These are phyloP conservation scores for Scedosporium apiospermum DNA, from an alignment of 2,329 filamentous ascomycete genomes.

Conservation along the genomic window DNA sequence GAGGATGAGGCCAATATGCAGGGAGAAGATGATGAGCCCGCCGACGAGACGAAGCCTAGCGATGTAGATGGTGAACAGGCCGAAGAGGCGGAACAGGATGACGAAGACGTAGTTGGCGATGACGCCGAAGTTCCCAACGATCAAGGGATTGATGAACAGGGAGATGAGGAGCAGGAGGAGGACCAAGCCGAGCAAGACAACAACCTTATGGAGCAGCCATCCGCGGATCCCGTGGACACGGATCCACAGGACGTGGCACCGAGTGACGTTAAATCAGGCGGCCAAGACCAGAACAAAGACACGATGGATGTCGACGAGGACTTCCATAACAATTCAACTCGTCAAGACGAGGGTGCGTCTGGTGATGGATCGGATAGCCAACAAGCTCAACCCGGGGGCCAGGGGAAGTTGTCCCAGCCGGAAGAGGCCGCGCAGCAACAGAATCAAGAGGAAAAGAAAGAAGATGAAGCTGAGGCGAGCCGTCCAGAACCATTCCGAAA, in stretches of 20 bases:
- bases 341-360: slow-evolving; percentile 57
- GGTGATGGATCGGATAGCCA: slow-evolving; percentile 56
- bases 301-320: slow-evolving; percentile 51
- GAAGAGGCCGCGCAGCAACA: slow-evolving; percentile 34
- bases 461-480: slow-evolving; percentile 30
- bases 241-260: slow-evolving; percentile 54
- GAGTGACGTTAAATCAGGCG: slow-evolving; percentile 53
- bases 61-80: slow-evolving; percentile 19
- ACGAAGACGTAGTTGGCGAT: slow-evolving; percentile 7
- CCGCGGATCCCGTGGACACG: slow-evolving; percentile 32
- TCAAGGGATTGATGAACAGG: slow-evolving; percentile 23
- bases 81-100: slow-evolving; percentile 8
- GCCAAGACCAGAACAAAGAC: slow-evolving; percentile 27
- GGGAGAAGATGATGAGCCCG: slow-evolving; percentile 33
- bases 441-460: slow-evolving; percentile 33
- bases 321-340: slow-evolving; percentile 48
- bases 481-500: slow-evolving; percentile 70
- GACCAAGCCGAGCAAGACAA: slow-evolving; percentile 40
- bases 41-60: slow-evolving; percentile 32
- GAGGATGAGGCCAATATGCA: slow-evolving; percentile 35
- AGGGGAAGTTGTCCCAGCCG: slow-evolving; percentile 43
- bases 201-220: slow-evolving; percentile 22
- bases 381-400: slow-evolving; percentile 52
- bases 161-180: slow-evolving; percentile 35
- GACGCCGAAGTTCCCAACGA: slow-evolving; percentile 15